Evolutionary conservation across 2,329 filamentous ascomycete species (phyloP).

Genomic region (Cordyceps militaris): DNA sequence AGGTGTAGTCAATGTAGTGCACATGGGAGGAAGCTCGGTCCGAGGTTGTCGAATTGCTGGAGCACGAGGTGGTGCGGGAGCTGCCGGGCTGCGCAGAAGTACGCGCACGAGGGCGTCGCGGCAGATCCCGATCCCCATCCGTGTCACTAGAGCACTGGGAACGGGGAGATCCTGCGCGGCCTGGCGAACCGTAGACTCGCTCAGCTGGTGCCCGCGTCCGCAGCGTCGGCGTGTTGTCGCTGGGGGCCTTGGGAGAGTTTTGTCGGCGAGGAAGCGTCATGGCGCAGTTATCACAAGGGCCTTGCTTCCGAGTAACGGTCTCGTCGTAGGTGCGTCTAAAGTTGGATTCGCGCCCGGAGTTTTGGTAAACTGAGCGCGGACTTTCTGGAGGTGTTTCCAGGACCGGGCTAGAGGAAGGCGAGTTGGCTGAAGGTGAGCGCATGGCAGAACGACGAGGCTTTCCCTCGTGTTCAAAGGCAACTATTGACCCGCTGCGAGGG

Average conservation of each 20-base stretch:
- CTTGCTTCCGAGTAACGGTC: conserved; percentile 55
- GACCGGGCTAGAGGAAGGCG: conserved; percentile 31
- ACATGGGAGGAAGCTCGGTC: conserved; percentile 44
- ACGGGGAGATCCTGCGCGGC: conserved; percentile 42
- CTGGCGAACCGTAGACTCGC: conserved; percentile 44
- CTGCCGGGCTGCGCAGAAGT: conserved; percentile 38
- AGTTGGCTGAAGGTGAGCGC: conserved; percentile 20
- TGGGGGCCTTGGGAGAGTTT: conserved; percentile 20
- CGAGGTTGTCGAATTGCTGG: conserved; percentile 45
- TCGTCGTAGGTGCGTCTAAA: conserved; percentile 59
- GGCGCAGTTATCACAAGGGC: conserved; percentile 62
- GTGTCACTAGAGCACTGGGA: conserved; percentile 47
- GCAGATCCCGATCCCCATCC: conserved; percentile 42
- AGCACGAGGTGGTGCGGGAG: conserved; percentile 42
- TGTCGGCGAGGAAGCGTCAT: conserved; percentile 49
- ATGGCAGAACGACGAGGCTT: conserved; percentile 35
- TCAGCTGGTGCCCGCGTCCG: conserved; percentile 55
- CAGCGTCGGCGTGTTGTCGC: conserved; percentile 44
- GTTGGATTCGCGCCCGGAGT: conserved; percentile 47
- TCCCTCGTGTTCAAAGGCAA: conserved; percentile 38
- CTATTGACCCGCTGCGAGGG: conserved; percentile 36
- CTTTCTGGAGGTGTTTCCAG: conserved; percentile 54
- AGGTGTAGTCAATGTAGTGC: conserved; percentile 62
- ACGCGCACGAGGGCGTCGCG: conserved; percentile 31
- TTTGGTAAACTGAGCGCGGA: conserved; percentile 36